These are phyloP conservation scores for Arabidopsis thaliana DNA, from an alignment of 345 rosid species.

Conservation along the genomic window DNA sequence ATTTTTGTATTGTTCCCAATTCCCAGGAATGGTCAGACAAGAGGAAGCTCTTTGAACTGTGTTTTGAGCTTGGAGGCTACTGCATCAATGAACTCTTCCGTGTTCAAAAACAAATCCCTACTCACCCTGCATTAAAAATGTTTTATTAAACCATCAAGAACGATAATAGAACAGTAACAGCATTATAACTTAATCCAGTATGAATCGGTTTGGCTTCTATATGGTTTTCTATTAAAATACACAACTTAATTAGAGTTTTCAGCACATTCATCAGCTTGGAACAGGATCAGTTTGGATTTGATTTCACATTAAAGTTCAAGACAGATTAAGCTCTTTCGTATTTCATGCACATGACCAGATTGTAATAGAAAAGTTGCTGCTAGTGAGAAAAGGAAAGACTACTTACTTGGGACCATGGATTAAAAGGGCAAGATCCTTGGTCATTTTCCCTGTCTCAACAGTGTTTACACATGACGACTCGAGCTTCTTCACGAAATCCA, in stretches of 20 bases:
- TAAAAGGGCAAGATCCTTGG: slow-evolving; percentile 94
- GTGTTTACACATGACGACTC: slow-evolving; percentile 87
- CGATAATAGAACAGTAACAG: background rate
- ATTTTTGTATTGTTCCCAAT: slow-evolving; percentile 5
- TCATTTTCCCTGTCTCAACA: slow-evolving; percentile 91
- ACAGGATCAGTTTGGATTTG: background rate
- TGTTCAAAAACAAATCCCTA: slow-evolving; percentile 72
- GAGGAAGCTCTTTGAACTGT: slow-evolving; percentile 56
- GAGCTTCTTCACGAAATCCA: slow-evolving; percentile 79
- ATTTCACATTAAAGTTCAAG: background rate
- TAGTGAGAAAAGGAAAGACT: slow-evolving; percentile 17
- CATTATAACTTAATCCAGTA: background rate
- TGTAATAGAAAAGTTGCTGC: slow-evolving; percentile 23
- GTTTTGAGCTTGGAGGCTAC: slow-evolving; percentile 65
- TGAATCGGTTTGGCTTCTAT: background rate
- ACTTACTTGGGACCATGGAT: slow-evolving; percentile 83
- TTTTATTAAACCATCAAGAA: slow-evolving; percentile 7
- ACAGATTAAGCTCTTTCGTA: background rate
- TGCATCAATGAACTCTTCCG: slow-evolving; percentile 86
- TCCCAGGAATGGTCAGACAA: slow-evolving; percentile 40
- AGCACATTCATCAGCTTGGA: slow-evolving; percentile 1
- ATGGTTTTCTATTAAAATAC: background rate
- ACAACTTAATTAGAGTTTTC: background rate
- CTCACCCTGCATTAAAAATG: slow-evolving; percentile 59
- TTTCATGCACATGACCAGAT: slow-evolving; percentile 20